Evolutionary conservation across 352 stramenopile species (phyloP).

Genomic region (Plasmopara halstedii): DNA sequence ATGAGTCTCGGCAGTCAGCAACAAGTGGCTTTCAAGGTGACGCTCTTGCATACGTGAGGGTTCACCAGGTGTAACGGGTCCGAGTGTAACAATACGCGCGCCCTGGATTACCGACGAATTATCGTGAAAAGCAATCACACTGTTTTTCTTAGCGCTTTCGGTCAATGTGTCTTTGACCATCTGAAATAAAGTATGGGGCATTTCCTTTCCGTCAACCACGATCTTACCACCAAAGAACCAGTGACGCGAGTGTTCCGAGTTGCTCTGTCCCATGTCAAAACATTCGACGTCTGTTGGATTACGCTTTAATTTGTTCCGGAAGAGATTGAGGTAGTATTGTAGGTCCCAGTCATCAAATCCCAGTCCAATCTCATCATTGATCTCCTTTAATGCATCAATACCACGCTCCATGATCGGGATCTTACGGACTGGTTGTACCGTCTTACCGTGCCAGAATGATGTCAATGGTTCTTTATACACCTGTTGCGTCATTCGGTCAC

Average conservation of each 20-base stretch:
- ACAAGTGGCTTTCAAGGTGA: conserved; percentile 87
- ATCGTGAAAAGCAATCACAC: conserved; percentile 98
- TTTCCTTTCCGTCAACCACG: conserved; percentile 95
- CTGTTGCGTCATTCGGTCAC: conserved; percentile 98
- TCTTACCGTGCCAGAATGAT: conserved; percentile 86
- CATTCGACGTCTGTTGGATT: conserved; percentile 99
- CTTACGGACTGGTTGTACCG: conserved; percentile 77
- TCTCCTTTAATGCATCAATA: conserved; percentile 90
- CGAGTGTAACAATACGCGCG: conserved; percentile 84
- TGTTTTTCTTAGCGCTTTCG: conserved; percentile 88
- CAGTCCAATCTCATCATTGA: conserved; percentile 93
- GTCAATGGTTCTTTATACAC: conserved; percentile 88
- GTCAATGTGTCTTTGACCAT: conserved; percentile 98
- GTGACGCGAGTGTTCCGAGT: conserved; percentile 99
- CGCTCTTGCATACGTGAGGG: conserved; percentile 62
- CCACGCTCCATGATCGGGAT: conserved; percentile 95
- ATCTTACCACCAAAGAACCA: conserved; percentile 99
- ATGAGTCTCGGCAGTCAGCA: conserved; percentile 98
- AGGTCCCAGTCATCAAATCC: conserved; percentile 99
- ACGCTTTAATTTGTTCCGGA: conserved; percentile 93
- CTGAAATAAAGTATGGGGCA: conserved; percentile 96
- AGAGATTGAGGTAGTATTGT: conserved; percentile 97
- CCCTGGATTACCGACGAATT: conserved; percentile 97
- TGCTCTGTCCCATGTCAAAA: conserved; percentile 98
- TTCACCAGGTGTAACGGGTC: conserved; percentile 47